phyloP scores from a whole-genome alignment of 305 asterid genomes.

The Plantago rigida region DNA sequence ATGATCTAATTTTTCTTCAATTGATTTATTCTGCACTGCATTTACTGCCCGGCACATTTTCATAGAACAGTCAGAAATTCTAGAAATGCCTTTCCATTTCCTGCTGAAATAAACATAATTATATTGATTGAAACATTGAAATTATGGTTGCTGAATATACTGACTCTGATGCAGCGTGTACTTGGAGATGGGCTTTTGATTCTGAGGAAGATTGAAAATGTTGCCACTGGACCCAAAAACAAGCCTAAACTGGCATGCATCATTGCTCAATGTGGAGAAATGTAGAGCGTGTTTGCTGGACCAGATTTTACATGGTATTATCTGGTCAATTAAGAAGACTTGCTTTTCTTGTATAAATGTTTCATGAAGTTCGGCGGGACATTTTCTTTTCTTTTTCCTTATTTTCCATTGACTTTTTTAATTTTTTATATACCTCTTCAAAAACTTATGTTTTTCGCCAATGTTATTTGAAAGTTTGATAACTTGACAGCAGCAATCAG shows the following conservation, averaged over 20 bases:
- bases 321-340: conserved; percentile 8
- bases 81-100: background rate
- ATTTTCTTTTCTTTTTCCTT: no score
- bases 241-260: conserved; percentile 74
- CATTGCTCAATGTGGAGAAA: conserved; percentile 91
- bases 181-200: conserved; percentile 85
- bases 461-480: no score
- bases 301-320: background rate
- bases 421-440: no score
- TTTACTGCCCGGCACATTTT: no score
- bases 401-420: no score
- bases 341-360: background rate
- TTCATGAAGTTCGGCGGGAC: no score
- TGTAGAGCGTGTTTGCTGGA: conserved; percentile 37
- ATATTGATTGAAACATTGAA: background rate
- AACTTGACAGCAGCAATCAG: no score
- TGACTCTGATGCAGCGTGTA: conserved; percentile 59
- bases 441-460: no score
- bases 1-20: no score
- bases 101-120: background rate
- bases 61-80: background rate
- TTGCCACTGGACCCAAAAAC: conserved; percentile 78
- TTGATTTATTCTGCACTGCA: no score
- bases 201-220: conserved; percentile 85
- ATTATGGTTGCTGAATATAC: conserved; percentile 14